These are phyloP conservation scores for Fusarium longipes DNA, from an alignment of 2,329 filamentous ascomycete species.

Conservation along the genomic window DNA sequence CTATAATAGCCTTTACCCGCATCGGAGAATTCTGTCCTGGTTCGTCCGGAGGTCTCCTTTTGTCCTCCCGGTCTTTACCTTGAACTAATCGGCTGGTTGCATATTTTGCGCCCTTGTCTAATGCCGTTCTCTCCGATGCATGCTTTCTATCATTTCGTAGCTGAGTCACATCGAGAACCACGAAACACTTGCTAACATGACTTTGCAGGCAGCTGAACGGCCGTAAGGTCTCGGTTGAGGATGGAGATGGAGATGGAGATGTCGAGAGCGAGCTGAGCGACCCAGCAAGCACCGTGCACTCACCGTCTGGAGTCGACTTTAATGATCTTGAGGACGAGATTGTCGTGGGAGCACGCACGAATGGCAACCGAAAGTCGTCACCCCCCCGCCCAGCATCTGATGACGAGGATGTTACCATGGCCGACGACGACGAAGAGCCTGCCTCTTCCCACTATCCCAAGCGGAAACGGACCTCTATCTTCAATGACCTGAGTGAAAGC, in stretches of 20 bases:
- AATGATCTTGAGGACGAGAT: conserved; percentile 64
- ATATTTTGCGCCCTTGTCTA: background rate
- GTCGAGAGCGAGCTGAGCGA: conserved; percentile 59
- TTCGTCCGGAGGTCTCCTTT: background rate
- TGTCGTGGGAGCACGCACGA: conserved; percentile 59
- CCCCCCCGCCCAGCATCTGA: conserved; percentile 49
- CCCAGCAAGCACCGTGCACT: conserved; percentile 51
- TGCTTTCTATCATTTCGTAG: background rate
- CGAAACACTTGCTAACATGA: conserved; percentile 39
- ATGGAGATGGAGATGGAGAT: conserved; percentile 56
- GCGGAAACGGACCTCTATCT: conserved; percentile 65
- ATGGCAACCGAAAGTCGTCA: conserved; percentile 53
- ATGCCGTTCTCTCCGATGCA: background rate
- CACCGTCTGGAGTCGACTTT: conserved; percentile 53
- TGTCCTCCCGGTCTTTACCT: background rate
- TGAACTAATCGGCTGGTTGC: background rate
- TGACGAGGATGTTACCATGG: conserved; percentile 59
- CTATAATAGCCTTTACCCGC: background rate
- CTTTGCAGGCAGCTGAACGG: conserved; percentile 47
- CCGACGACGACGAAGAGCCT: conserved; percentile 55
- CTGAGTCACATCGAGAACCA: background rate
- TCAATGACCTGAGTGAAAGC: conserved; percentile 62
- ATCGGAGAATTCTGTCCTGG: background rate
- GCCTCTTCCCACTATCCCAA: conserved; percentile 61
- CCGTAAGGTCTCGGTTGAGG: conserved; percentile 49